Percentiles rank a stretch among this genome's conserved stretches.
phyloP scores from a whole-genome alignment of 306 rosid genomes.

The Echinosophora koreensis region DNA sequence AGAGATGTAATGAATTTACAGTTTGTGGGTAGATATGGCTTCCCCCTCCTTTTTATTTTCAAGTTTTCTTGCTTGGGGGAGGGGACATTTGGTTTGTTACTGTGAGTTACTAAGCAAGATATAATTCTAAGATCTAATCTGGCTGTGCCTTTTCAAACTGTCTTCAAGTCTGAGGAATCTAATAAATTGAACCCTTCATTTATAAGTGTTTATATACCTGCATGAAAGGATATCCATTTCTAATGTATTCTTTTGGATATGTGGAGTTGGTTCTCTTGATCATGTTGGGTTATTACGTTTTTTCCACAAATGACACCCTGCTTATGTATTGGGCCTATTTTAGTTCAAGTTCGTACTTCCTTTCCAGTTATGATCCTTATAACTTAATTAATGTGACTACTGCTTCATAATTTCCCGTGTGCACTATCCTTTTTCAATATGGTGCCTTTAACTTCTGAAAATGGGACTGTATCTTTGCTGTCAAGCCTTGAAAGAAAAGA shows the following conservation, averaged over 20 bases:
- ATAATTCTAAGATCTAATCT: background rate
- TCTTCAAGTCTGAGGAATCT: constrained; percentile 23
- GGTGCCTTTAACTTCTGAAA: background rate
- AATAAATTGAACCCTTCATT: constrained; percentile 5
- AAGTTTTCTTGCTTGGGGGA: background rate
- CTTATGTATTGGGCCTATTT: background rate
- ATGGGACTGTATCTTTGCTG: background rate
- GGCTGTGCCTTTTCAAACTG: constrained; percentile 10
- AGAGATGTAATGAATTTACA: background rate
- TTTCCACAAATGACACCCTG: background rate
- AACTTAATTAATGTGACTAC: background rate
- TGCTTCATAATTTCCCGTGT: background rate
- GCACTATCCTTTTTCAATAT: background rate
- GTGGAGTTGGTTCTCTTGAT: background rate
- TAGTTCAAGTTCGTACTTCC: constrained; percentile 5
- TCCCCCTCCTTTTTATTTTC: background rate
- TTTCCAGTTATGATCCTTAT: background rate
- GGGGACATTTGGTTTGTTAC: background rate
- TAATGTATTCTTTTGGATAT: constrained; percentile 5
- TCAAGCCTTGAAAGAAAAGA: constrained; percentile 15
- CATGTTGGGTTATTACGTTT: background rate
- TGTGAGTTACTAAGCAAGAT: constrained; percentile 20
- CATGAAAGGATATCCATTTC: constrained; percentile 21
- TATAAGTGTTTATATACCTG: background rate
- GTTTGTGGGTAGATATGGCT: background rate